Evolutionary conservation across 2,329 filamentous ascomycete species (phyloP).

Genomic region (Penicillium sp.): DNA sequence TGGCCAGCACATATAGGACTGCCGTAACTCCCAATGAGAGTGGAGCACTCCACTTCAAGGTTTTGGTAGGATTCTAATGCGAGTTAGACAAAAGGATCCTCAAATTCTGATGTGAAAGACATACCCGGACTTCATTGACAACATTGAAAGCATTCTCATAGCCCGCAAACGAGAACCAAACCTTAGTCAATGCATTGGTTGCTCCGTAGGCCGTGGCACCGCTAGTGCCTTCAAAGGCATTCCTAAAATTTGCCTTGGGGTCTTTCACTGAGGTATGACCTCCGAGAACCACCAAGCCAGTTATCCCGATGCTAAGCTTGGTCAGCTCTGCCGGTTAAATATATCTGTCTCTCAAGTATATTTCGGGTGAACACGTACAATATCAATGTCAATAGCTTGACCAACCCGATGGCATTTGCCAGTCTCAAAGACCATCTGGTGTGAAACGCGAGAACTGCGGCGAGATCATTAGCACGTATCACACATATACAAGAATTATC

Average conservation of each 20-base stretch:
- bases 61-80: constrained; percentile 55
- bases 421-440: constrained; percentile 59
- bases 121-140: constrained; percentile 58
- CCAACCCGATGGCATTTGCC: constrained; percentile 56
- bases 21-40: constrained; percentile 54
- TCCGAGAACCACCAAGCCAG: constrained; percentile 63
- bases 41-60: constrained; percentile 53
- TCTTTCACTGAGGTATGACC: constrained; percentile 54
- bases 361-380: constrained; percentile 41
- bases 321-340: background rate
- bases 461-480: background rate
- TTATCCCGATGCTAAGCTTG: constrained; percentile 50
- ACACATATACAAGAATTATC: accelerated
- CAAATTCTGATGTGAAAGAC: background rate
- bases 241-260: constrained; percentile 55
- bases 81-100: accelerated
- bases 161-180: constrained; percentile 60
- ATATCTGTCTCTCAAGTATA: accelerated
- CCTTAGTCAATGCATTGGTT: constrained; percentile 58
- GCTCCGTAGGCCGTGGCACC: constrained; percentile 49
- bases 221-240: constrained; percentile 54
- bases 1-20: constrained; percentile 58
- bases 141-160: constrained; percentile 63
- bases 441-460: constrained; percentile 49
- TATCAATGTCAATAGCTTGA: constrained; percentile 64